These are phyloP conservation scores for Aspergillus sclerotialis DNA, from an alignment of 2,329 filamentous ascomycete species.

Conservation along the genomic window DNA sequence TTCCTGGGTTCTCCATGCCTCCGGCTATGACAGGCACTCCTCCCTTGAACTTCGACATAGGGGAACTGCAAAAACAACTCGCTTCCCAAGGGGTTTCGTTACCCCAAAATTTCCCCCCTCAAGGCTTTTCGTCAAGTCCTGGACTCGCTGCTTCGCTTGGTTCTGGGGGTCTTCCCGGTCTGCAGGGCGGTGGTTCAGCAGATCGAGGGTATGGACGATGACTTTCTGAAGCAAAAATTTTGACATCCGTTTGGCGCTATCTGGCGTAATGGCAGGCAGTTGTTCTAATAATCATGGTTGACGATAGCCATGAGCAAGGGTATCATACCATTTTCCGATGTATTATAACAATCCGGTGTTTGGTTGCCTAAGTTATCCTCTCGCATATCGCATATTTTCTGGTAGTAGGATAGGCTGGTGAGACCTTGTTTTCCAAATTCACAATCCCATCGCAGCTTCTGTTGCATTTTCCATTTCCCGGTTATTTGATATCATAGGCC, in stretches of 20 bases:
- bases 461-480: not conserved
- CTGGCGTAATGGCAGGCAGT: conserved; percentile 23
- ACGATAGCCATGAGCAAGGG: not conserved
- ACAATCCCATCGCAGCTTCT: conserved; percentile 2
- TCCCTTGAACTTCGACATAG: conserved; percentile 31
- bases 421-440: conserved; percentile 3
- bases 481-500: conserved; percentile 65
- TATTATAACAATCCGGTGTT: conserved; percentile 6
- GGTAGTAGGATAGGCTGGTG: not conserved
- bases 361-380: conserved; percentile 1
- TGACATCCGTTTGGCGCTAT: conserved; percentile 38
- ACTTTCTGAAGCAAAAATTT: conserved; percentile 50
- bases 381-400: conserved; percentile 2
- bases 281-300: not conserved
- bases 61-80: conserved; percentile 32
- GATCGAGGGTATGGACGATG: conserved; percentile 26
- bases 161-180: conserved; percentile 24
- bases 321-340: conserved; percentile 4
- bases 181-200: conserved; percentile 28
- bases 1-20: conserved; percentile 33
- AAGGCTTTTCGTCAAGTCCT: conserved; percentile 32
- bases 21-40: conserved; percentile 45
- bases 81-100: conserved; percentile 28
- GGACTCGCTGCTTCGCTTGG: conserved; percentile 20
- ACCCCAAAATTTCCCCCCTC: conserved; percentile 27